Base-by-base conservation (phyloP, 257 asterid genomes). In the Ophiorrhiza pumila region DNA sequence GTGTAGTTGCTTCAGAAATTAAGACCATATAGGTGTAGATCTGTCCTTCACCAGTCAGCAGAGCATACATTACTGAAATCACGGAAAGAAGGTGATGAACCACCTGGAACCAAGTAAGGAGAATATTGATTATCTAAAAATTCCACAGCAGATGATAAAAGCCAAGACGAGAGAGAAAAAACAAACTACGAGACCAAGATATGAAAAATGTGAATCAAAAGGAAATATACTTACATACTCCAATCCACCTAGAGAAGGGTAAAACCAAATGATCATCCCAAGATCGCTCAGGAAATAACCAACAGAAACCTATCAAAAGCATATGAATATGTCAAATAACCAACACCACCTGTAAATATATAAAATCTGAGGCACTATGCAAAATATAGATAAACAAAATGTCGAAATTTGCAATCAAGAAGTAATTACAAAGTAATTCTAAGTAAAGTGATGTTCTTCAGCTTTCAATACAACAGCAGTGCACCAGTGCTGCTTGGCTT, bases 11-110 rank as follows among this genome's bases (percentile, higher is more conserved):
- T 91, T 93, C 98, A 7, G 97, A 93, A 37, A 84, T 67, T 76
- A 91, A 74, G 71, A 93, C 86, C 90, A 84, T 78, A 80, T 63
- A 93, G 11, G 88, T 74, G 75, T 90, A 93, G 61, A 89, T 41
- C 75, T 93, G 98, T n/a, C 87, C 98, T 82, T 91, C 93, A 22
- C 98, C 93, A 7, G 90, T 91, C 74, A 89, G 78, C 89, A 89
- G 80, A 47, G 98, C 77, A 20, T 90, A 91, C 49, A 80, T 56
- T 61, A 79, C 80, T 2, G 89, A 89, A 32, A 75, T 65, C 80
- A 86, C 72, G 18, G 98, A 89, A 64, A 93, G 88, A 76, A 91
- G 80, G 81, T 93, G 98, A 84, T 93, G 98, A 77, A 86, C 55
- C 69, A 93, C 86, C 98, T 93, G 81, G 47, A 76, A 78, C 41